Base-by-base conservation (phyloP, 2,329 filamentous ascomycete species). In the Arthrobotrys megalospora region DNA sequence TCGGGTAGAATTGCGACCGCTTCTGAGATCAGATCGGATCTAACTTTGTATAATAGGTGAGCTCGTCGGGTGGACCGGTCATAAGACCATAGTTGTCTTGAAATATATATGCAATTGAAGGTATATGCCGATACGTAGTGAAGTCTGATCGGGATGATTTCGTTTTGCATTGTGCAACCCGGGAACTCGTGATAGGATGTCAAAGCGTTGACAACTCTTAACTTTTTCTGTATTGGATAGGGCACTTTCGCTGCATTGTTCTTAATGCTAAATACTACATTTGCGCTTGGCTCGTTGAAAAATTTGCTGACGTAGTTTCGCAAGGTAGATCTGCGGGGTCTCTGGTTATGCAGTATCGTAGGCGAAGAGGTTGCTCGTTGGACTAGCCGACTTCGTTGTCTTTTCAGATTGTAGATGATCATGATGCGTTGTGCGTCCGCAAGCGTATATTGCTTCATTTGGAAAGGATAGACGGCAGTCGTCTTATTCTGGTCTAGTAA, bases 391-490 rank as follows among this genome's bases (percentile, higher is more conserved):
- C 16, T 47, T 41, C 36, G 36, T 45, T 14, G 41, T 11, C 41
- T 45, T 28, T 45, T 28, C 24, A 28, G n/a, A n/a, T n/a, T 28
- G 5, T 28, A 5, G 2, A 14, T n/a, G 41, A 6, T 45, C 6
- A 14, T 14, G 11, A 38, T 60, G 55, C 43, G 55, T 60, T 60
- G 55, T 60, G 32, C 6, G 24, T n/a, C 14, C 3, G 14, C 24
- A 28, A 28, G 24, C 6, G 28, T 32, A 16, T 6, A 28, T 19
- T 19, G 6, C 55, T 28, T 24, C 36, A 60, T 60, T 43, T 6
- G 71, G 71, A n/a, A 76, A 58, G 3, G 52, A 34, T 21, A 68
- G 32, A 60, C 47, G 60, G n/a, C 16, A 47, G 24, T 58, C 68
- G 10, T 45, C 70, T 62, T 63, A 21, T 48, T 55, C 55, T 16